phyloP scores from a whole-genome alignment of 2,329 filamentous ascomycete genomes.

The Lachnellula occidentalis region DNA sequence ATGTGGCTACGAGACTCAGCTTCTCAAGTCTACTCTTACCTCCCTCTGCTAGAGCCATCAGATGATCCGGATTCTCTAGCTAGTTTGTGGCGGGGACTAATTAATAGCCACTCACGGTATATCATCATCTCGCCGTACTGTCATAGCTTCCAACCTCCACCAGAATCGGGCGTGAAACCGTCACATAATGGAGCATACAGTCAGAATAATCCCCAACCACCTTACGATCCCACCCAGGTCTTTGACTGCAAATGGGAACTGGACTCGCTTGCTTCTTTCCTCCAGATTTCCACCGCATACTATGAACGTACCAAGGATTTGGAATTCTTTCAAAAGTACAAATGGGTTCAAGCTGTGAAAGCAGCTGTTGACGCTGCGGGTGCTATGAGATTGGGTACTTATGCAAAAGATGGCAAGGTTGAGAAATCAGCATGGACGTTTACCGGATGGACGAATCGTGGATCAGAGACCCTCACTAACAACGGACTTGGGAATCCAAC shows the following conservation, averaged over 20 bases:
- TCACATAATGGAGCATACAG: slow-evolving; percentile 53
- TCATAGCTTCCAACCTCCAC: slow-evolving; percentile 83
- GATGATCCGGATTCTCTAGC: slow-evolving; percentile 53
- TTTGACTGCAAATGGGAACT: slow-evolving; percentile 98
- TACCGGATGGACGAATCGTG: slow-evolving; percentile 63
- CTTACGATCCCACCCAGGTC: slow-evolving; percentile 63
- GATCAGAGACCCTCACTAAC: slow-evolving; percentile 78
- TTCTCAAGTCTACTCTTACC: slow-evolving; percentile 66
- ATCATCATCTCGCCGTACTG: slow-evolving; percentile 73
- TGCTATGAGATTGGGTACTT: slow-evolving; percentile 70
- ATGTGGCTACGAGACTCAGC: slow-evolving; percentile 89
- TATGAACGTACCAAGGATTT: slow-evolving; percentile 65
- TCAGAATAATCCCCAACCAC: slow-evolving; percentile 60
- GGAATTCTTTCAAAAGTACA: slow-evolving; percentile 64
- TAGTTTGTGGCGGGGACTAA: slow-evolving; percentile 61
- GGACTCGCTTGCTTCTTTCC: slow-evolving; percentile 81
- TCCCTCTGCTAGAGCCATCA: slow-evolving; percentile 54
- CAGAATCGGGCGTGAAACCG: slow-evolving; percentile 61
- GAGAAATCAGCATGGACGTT: slow-evolving; percentile 65
- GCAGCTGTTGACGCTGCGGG: slow-evolving; percentile 63
- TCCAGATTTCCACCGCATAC: slow-evolving; percentile 76
- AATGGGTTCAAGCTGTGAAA: slow-evolving; percentile 68
- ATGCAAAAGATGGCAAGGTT: slow-evolving; percentile 53
- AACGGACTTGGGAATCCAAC: slow-evolving; percentile 75
- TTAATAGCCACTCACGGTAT: slow-evolving; percentile 66